Evolutionary conservation across 2,329 filamentous ascomycete genomes (phyloP).

Genomic region (Talaromyces sp.): DNA sequence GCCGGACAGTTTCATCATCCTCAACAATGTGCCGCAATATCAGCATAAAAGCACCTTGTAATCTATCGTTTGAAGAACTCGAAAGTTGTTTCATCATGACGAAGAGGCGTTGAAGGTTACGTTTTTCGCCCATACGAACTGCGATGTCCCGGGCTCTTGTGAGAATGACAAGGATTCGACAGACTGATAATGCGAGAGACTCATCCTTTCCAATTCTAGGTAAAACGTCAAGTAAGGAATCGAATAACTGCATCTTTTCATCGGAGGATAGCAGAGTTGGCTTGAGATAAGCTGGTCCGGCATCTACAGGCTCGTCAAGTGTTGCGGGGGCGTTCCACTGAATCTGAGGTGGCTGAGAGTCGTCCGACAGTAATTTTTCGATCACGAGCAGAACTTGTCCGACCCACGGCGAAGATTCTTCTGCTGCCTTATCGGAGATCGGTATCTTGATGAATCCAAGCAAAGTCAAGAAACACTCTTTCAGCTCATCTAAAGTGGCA

Average conservation of each 20-base stretch:
- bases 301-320: slow-evolving; percentile 43
- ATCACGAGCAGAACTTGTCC: slow-evolving; percentile 84
- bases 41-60: slow-evolving; percentile 73
- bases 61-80: slow-evolving; percentile 67
- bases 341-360: slow-evolving; percentile 71
- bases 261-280: slow-evolving; percentile 59
- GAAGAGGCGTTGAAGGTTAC: slow-evolving; percentile 83
- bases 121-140: slow-evolving; percentile 73
- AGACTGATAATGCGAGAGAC: slow-evolving; percentile 72
- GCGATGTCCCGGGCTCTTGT: slow-evolving; percentile 75
- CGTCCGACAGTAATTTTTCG: slow-evolving; percentile 83
- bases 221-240: slow-evolving; percentile 73
- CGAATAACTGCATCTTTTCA: slow-evolving; percentile 66
- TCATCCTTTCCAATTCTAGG: slow-evolving; percentile 85
- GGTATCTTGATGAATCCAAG: slow-evolving; percentile 70
- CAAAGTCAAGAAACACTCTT: slow-evolving; percentile 69
- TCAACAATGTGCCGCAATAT: slow-evolving; percentile 90
- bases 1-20: slow-evolving; percentile 82
- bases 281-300: slow-evolving; percentile 51
- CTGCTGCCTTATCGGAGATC: slow-evolving; percentile 56
- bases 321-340: slow-evolving; percentile 59
- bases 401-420: slow-evolving; percentile 87
- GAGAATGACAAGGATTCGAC: slow-evolving; percentile 79
- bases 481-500: slow-evolving; percentile 67
- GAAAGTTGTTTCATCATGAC: slow-evolving; percentile 92